phyloP scores from a whole-genome alignment of 208 protist species.

The Novymonas esmeraldas region DNA sequence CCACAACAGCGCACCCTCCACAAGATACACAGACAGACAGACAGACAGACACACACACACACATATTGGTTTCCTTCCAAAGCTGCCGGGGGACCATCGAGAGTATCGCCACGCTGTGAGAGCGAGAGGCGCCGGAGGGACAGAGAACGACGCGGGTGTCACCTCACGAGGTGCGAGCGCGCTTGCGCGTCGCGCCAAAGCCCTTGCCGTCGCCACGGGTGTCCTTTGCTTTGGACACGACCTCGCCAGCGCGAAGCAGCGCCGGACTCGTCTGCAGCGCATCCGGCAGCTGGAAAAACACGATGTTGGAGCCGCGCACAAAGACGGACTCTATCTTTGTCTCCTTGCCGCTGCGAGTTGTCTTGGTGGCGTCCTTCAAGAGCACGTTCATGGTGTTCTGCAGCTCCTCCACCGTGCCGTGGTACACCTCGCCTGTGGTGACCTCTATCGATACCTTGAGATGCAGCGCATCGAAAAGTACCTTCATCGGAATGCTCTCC shows the following conservation, averaged over 20 bases:
- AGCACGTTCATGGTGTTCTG: conserved; percentile 95
- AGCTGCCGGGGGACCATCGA: too few species aligned
- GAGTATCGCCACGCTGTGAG: too few species aligned
- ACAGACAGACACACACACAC: background rate
- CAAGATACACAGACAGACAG: background rate
- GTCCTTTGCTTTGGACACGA: conserved; percentile 68
- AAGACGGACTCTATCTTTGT: conserved; percentile 78
- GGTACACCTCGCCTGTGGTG: conserved; percentile 90
- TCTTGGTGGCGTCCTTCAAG: conserved; percentile 81
- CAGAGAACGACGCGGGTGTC: too few species aligned
- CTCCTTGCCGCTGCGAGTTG: conserved; percentile 60
- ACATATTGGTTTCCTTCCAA: too few species aligned
- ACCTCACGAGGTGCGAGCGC: conserved; percentile 21
- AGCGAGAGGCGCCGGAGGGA: too few species aligned
- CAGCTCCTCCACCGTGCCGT: conserved; percentile 82
- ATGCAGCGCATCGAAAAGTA: conserved; percentile 93
- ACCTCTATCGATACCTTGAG: conserved; percentile 92
- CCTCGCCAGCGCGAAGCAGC: conserved; percentile 60
- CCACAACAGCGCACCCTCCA: background rate
- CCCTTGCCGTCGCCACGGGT: conserved; percentile 82
- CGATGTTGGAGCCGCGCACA: conserved; percentile 89
- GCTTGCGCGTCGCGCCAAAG: conserved; percentile 59
- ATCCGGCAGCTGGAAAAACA: conserved; percentile 94
- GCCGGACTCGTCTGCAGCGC: conserved; percentile 76
- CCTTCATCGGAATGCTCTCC: conserved; percentile 90